Base-by-base conservation (phyloP, 805 yeast species). In the Starmerella stellata region DNA sequence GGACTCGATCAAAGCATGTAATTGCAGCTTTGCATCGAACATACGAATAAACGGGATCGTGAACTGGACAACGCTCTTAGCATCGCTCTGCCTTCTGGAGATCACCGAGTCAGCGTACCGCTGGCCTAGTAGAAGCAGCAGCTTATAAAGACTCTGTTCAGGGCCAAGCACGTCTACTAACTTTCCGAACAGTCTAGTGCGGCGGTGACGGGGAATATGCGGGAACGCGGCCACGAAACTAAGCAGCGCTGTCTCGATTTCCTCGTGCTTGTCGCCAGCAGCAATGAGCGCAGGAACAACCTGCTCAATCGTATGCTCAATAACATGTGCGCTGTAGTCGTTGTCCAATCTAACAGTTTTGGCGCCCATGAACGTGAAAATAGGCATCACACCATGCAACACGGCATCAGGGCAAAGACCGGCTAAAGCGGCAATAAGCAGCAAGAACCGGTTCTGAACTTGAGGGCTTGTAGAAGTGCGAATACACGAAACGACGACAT, bases 321-420 rank as follows among this genome's bases (percentile, higher is more conserved):
- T 82, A 34, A 85, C 95, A 47, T 79, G 79, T 24, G 78, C 78
- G 0, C 95, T 82, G 53, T 80, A 87, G 54, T 82, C 95, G 57
- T 90, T 96, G 57, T 90, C 98, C 60, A 90, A 95, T 52, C 94
- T 76, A 38, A 90, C 72, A 13, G 95, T 85, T 52, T 83, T 93
- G 11, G 96, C 93, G 43, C 98, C 98, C 96, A 90, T 90, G 52
- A 90, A 90, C 1, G 98, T 90, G 64, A 90, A 90, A 37, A 90
- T 87, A n/a, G 98, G 98, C 98, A 90, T 90, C 7, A 90, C 94
- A 2, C 95, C 79, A 60, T 90, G 96, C 38, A 90, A 63, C 21
- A 90, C 83, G 23, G 78, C 72, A 52, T 87, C 95, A 7, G 96
- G 95, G 11, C 87, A 79, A 40, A 90, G 61, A 1, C 82, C 65